Base-by-base conservation (phyloP, 306 rosid species). In the Pyrus communis region DNA sequence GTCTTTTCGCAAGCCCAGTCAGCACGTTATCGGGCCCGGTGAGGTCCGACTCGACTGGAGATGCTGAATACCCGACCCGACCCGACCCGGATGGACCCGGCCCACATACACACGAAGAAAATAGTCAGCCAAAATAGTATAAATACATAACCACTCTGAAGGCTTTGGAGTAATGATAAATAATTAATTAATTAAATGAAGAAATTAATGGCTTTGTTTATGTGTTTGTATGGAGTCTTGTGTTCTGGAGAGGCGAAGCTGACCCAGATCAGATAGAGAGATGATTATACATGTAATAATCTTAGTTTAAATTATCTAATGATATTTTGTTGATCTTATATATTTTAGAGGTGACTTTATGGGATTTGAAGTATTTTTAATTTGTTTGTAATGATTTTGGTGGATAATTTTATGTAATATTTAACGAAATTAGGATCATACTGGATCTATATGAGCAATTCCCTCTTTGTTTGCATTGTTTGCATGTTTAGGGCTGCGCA, bases 1-100 rank as follows among this genome's bases (percentile, higher is more conserved):
- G 3, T 84, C 99, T 0, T 96, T 96, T 70, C 78, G 88, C 1
- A 96, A 96, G 78, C 99, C 99, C 21, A 85, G 93, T 84, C 93
- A 96, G 81, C 91, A 83, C 51, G 69, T 77, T 27, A 81, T 80
- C 67, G 99, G 96, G 18, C 87, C 92, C 30, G 83, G 91, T 0
- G 99, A 96, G 76, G 99, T 96, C 81, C 77, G 98, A 18, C 85
- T 96, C 46, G 99, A 96, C 69, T 96, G 99, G 99, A 92, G 93
- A 86, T 87, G 87, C 82, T 87, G 89, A 87, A 30, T n/a, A 62
- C 66, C 60, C 55, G 46, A 43, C 75, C 75, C 65, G 49, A 5
- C 62, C 62, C 62, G 62, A 58, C 62, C 62, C 9, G 58, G 58
- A 0, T 10, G 0, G 11, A 7, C 13, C 28, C 30, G 66, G 65